These are phyloP conservation scores for Niebla homalea DNA, from an alignment of 495 filamentous ascomycete genomes.

Conservation along the genomic window DNA sequence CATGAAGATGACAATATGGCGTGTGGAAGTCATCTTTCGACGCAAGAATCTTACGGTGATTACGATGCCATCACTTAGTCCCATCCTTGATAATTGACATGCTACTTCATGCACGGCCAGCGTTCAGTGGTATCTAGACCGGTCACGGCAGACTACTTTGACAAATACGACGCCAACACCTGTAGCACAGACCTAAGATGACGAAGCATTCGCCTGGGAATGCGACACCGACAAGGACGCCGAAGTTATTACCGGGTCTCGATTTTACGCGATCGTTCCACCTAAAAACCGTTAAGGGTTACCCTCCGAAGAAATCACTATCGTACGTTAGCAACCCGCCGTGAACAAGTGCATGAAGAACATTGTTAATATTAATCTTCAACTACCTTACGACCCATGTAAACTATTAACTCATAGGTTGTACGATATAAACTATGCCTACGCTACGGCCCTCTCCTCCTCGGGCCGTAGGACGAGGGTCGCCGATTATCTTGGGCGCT, in stretches of 20 bases:
- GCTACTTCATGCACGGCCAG: too few relatives aligned
- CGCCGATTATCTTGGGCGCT: too few relatives aligned
- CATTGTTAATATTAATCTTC: neutral
- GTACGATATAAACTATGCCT: too few relatives aligned
- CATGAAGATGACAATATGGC: too few relatives aligned
- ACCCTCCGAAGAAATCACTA: neutral
- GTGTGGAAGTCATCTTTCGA: too few relatives aligned
- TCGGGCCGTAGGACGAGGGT: too few relatives aligned
- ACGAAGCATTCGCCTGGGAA: neutral
- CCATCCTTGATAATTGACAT: too few relatives aligned
- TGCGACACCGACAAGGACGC: neutral
- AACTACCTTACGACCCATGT: neutral
- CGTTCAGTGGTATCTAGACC: too few relatives aligned
- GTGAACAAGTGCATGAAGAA: neutral
- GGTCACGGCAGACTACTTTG: neutral
- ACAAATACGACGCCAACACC: neutral
- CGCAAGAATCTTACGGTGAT: too few relatives aligned
- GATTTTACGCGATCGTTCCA: slow-evolving; percentile 1
- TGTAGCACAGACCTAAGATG: neutral
- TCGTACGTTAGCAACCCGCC: neutral
- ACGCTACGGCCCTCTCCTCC: too few relatives aligned
- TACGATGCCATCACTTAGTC: too few relatives aligned
- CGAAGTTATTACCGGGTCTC: neutral
- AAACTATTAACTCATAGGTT: too few relatives aligned
- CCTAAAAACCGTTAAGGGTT: neutral